Percentiles rank a stretch among this genome's conserved stretches.
phyloP scores from a whole-genome alignment of 2,329 filamentous ascomycete genomes.

The Trichophyton mentagrophytes region DNA sequence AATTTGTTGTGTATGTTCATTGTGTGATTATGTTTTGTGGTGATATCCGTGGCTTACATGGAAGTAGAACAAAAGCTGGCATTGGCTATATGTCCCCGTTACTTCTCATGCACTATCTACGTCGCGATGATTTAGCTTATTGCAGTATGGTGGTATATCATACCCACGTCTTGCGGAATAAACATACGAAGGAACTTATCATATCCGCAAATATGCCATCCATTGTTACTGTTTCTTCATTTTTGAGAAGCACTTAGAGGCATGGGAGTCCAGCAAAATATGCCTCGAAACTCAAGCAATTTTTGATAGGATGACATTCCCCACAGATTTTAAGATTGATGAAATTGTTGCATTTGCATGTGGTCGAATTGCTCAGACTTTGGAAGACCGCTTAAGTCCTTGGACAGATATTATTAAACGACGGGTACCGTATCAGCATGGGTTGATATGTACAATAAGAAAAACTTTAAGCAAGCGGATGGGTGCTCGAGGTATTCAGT shows the following conservation, averaged over 20 bases:
- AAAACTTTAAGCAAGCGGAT: conserved; percentile 9
- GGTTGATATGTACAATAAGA: conserved; percentile 16
- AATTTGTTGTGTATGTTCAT: no score
- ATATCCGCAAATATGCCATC: neutral
- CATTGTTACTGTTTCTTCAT: neutral
- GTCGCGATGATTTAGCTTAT: neutral
- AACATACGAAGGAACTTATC: neutral
- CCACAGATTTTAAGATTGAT: neutral
- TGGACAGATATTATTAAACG: neutral
- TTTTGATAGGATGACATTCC: neutral
- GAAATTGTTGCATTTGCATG: conserved; percentile 10
- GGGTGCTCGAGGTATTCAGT: conserved; percentile 6
- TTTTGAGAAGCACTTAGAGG: neutral
- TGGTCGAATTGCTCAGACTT: no score
- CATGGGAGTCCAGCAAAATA: neutral
- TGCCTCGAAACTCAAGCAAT: neutral
- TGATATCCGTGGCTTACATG: neutral
- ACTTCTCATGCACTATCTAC: neutral
- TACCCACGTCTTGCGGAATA: neutral
- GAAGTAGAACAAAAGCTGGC: neutral
- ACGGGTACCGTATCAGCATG: conserved; percentile 15
- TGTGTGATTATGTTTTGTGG: no score
- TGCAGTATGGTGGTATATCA: neutral
- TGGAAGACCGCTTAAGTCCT: neutral
- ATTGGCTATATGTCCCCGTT: neutral